Evolutionary conservation across 352 stramenopile species (phyloP), one percentile per base, ranked within the genome.

Genomic region (Blastocystis sp.): DNA sequence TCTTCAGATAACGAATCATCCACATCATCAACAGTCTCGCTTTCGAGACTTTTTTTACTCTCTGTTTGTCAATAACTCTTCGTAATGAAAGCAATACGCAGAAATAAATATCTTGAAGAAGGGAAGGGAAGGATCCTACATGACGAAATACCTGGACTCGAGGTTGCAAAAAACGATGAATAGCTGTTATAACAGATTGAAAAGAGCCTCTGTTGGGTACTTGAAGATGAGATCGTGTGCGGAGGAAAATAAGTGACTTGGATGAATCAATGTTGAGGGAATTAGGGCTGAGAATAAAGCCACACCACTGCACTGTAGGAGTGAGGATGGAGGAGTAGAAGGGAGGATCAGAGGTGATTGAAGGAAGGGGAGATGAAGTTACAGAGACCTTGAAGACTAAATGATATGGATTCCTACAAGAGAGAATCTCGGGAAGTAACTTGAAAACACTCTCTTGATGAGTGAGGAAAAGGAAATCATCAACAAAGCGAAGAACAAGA

Each of bases 391-490:
- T 3, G 13, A 62, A 33, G 19, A 33, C 3, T 6, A 62, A 33
- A 13, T 62, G 56, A 62, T 33, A 62, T 5, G 56, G 5, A 13
- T 62, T 62, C 9, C 40, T 2, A 48, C 40, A 9, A 9, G 40
- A 48, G 9, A 33, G 56, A 33, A 33, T 62, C 19, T 62, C 19
- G 3, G 56, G 3, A 13, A 33, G 56, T 15, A 13, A 33, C 15
- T 62, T 3, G 13, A 7, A 62, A 13, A 33, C 2, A 7, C 13
- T n/a, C 2, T 3, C 3, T 3, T 62, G n/a, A n/a, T 27, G 22
- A 57, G 64, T 53, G 2, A 77, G 27, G 19, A 77, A 51, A 4
- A 77, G 40, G 24, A 57, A 77, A 30, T 77, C 64, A 19, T 77
- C 64, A 30, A 77, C 33, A 30, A 77, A 77, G 5, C 64, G 64